Percentiles rank a stretch among this genome's conserved stretches.
Conservation (phyloP, 73 alveolate genomes). For the Paramecium primaurelia region DNA sequence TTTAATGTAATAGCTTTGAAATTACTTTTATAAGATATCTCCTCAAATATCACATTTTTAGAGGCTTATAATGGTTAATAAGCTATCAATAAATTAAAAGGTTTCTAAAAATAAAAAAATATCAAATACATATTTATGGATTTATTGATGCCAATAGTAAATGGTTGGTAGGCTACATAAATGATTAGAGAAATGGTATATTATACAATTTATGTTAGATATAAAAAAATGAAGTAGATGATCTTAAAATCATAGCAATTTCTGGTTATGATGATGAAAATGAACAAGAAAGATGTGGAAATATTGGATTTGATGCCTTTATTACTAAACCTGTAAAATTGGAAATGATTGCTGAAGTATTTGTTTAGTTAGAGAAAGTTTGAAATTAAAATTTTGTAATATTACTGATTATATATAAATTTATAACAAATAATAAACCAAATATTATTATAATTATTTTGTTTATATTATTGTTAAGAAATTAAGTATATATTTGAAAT, state of each 20-base stretch:
- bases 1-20: slow-evolving; percentile 44
- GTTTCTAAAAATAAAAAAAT: neutral
- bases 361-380: neutral
- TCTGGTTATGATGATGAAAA: slow-evolving; percentile 27
- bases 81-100: slow-evolving; percentile 48
- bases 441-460: too few relatives aligned
- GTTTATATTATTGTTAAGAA: neutral
- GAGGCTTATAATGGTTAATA: slow-evolving; percentile 59
- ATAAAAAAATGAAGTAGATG: neutral
- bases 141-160: slow-evolving; percentile 49
- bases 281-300: slow-evolving; percentile 22
- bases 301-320: slow-evolving; percentile 27
- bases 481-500: neutral
- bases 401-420: neutral
- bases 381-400: neutral
- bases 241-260: neutral
- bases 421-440: neutral
- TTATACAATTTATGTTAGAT: neutral
- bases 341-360: neutral
- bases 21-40: neutral
- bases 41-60: neutral
- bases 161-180: slow-evolving; percentile 54
- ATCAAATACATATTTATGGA: slow-evolving; percentile 46
- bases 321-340: slow-evolving; percentile 3
- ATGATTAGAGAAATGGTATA: slow-evolving; percentile 8